Conservation (phyloP, 2,329 filamentous ascomycete species). For the Clathrospora elynae region DNA sequence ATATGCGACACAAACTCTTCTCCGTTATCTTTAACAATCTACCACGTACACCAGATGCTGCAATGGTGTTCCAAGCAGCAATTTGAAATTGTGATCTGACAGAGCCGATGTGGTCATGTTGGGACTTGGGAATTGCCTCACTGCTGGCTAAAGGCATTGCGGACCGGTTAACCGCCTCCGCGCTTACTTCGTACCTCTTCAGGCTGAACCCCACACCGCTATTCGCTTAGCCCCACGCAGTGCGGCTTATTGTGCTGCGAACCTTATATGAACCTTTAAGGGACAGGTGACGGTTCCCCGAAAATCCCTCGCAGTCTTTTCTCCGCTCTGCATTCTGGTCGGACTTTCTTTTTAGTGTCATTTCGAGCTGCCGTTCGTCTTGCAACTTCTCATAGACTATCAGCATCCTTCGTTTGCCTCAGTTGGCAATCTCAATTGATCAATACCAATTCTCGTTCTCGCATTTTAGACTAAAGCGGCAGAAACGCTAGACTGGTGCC, state of each 20-base stretch:
- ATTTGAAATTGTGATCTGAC: constrained; percentile 10
- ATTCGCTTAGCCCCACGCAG: constrained; percentile 42
- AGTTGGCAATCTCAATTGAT: constrained; percentile 5
- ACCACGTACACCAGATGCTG: constrained; percentile 8
- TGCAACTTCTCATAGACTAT: constrained; percentile 7
- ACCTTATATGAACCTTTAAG: constrained; percentile 30
- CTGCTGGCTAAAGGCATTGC: constrained; percentile 36
- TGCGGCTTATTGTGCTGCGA: constrained; percentile 31
- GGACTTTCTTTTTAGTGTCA: constrained; percentile 8
- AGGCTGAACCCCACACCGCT: constrained; percentile 39
- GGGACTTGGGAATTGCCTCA: constrained; percentile 3
- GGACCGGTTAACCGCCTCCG: constrained; percentile 42
- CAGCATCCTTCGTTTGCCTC: constrained; percentile 12
- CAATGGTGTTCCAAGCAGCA: constrained; percentile 1
- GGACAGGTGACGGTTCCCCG: constrained; percentile 11
- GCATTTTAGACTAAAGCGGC: constrained; percentile 8
- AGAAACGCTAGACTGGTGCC: constrained; percentile 13
- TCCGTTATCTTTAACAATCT: not conserved
- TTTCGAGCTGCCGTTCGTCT: constrained; percentile 5
- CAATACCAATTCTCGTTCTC: constrained; percentile 8
- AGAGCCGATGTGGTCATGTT: constrained; percentile 4
- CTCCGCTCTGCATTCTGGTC: constrained; percentile 5
- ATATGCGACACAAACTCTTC: not conserved
- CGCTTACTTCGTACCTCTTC: constrained; percentile 31
- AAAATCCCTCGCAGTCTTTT: constrained; percentile 14